Evolutionary conservation across 2,329 filamentous ascomycete species (phyloP).

Genomic region (Verticillium albo-atrum): DNA sequence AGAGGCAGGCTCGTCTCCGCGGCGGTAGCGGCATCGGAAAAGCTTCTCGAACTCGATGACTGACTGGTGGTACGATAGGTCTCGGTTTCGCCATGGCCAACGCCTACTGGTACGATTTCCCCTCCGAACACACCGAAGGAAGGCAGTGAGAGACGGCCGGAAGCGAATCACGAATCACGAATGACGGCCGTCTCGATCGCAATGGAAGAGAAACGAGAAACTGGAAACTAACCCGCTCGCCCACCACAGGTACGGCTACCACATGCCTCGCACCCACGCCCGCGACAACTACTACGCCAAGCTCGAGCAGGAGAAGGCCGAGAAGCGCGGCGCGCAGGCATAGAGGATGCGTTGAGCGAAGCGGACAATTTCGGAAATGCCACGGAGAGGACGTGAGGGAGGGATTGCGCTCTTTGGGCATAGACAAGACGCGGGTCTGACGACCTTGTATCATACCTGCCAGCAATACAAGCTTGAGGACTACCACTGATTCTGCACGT

Average conservation of each 20-base stretch:
- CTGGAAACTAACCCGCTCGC: background rate
- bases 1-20: background rate
- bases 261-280: conserved; percentile 54
- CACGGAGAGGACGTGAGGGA: background rate
- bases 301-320: conserved; percentile 52
- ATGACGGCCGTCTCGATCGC: background rate
- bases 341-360: conserved; percentile 1
- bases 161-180: background rate
- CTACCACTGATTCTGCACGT: background rate
- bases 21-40: background rate
- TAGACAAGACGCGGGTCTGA: conserved; percentile 4
- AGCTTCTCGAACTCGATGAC: background rate
- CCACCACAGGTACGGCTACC: conserved; percentile 55
- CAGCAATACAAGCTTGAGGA: conserved; percentile 6
- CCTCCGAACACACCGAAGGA: background rate
- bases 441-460: conserved; percentile 12
- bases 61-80: conserved; percentile 28
- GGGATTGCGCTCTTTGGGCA: conserved; percentile 1
- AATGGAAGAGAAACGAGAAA: background rate
- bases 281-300: conserved; percentile 56
- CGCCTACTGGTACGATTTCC: conserved; percentile 49
- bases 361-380: background rate
- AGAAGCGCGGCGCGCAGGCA: conserved; percentile 21
- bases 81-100: conserved; percentile 51
- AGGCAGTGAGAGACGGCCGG: background rate